Base-by-base conservation (phyloP, 2,329 filamentous ascomycete species). In the Botrytis hyacinthi region DNA sequence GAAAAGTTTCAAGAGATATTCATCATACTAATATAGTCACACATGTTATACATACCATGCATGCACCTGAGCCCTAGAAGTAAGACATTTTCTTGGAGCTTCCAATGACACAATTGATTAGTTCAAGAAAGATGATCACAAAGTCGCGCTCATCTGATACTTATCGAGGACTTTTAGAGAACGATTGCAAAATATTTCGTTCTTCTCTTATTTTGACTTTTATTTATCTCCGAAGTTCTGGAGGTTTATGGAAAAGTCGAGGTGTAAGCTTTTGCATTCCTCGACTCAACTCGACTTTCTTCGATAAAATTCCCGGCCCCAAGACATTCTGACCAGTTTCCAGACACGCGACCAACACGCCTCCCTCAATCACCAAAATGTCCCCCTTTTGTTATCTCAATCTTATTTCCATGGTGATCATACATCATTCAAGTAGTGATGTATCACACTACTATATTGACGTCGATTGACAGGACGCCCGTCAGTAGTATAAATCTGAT, bases 101-200 rank as follows among this genome's bases (percentile, higher is more conserved):
- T 68, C 35, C 66, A 57, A 42, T 57, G 26, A 20, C 16, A 57
- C 26, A 42, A 42, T 37, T 57, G n/a, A n/a, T 57, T 69, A 42
- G n/a, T 40, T 69, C 35, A 42, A 8, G 48, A 22, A 32, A 42
- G 37, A 59, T 42, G 66, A 57, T 57, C 66, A 69, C 37, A 42
- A 57, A 37, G n/a, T 44, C 48, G 48, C 26, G 66, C 66, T 69
- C 66, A 69, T 57, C 66, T 69, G 66, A 69, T 69, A 26, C 35
- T 32, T 57, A 26, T 57, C 5, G 48, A 37, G 1, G 12, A 26
- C 32, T 44, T 32, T 16, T 29, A 10, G 32, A 54, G 4, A 29
- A 54, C n/a, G 29, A 37, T 29, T 22, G 37, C 65, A 26, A 54
- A 40, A 67, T 16, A 67, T 54, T 4, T 42, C 37, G 63, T 35